phyloP scores from a whole-genome alignment of 108 stramenopile species.

The Skeletonema marinoi region DNA sequence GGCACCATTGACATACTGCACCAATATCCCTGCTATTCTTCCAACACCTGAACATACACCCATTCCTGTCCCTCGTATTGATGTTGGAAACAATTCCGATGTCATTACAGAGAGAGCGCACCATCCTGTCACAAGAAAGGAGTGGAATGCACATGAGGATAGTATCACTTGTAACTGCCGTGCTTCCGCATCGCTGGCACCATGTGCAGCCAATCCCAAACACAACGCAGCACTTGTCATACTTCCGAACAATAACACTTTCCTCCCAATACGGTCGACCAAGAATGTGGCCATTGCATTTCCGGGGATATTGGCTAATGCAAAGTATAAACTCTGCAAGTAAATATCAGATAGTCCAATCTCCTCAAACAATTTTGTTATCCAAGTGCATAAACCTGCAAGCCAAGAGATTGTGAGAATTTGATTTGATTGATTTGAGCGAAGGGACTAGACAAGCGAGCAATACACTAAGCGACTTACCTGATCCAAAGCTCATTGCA shows the following conservation, averaged over 20 bases:
- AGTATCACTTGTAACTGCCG: neutral
- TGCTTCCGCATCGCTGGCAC: conserved; percentile 4
- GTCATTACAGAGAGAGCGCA: conserved; percentile 15
- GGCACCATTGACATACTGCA: conserved; percentile 8
- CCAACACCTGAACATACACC: neutral
- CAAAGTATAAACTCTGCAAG: conserved; percentile 17
- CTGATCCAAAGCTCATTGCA: conserved; percentile 5
- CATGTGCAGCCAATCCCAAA: conserved; percentile 4
- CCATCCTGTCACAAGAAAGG: conserved; percentile 13
- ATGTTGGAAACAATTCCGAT: conserved; percentile 6
- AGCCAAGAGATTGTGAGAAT: neutral
- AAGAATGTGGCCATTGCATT: conserved; percentile 1
- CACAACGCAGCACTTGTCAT: conserved; percentile 3
- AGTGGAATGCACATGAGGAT: conserved; percentile 6
- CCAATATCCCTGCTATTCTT: neutral
- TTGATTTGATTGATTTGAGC: neutral
- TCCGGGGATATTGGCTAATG: conserved; percentile 8
- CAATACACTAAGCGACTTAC: neutral
- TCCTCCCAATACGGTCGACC: conserved; percentile 17
- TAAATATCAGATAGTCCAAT: conserved; percentile 9
- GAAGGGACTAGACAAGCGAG: neutral
- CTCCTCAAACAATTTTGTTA: conserved; percentile 9
- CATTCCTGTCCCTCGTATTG: conserved; percentile 11
- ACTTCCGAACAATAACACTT: neutral
- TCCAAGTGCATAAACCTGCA: conserved; percentile 22